Base-by-base conservation (phyloP, 495 filamentous ascomycete genomes). In the Podospora australis region DNA sequence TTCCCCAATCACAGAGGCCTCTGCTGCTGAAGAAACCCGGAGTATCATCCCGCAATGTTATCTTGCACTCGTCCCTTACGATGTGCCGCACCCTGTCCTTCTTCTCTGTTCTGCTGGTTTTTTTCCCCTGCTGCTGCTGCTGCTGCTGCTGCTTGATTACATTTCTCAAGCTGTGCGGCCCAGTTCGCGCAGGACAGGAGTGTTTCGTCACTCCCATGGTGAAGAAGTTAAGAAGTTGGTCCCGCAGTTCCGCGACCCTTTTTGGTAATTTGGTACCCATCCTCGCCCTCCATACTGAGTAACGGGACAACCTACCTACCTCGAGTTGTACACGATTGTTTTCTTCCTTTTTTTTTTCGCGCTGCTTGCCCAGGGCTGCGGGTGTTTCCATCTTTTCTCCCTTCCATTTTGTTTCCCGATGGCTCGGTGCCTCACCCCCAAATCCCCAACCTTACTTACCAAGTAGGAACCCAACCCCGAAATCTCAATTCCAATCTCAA, bases 281-380 rank as follows among this genome's bases (percentile, higher is more conserved):
- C 14, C 32, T 39, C 39, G 8, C 17, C 68, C 11, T 69, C 70
- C 25, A 74, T 72, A 45, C 30, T 28, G 29, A 42, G 25, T 55
- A 72, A n/a, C n/a, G n/a, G n/a, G n/a, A n/a, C n/a, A n/a, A n/a
- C 71, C 2, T 59, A 48, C 42, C 68, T 70, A 0, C 46, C 57
- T 45, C 48, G 43, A 4, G 54, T 63, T 39, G 48, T 59, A 34
- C 38, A 48, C 25, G 50, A 20, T 39, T 54, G 25, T 22, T 47
- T 22, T 55, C 43, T 22, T 39, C 36, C 13, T 39, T 8, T 50
- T 36, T 28, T 26, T 40, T 46, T 43, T 44, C 13, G 17, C 39
- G n/a, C n/a, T n/a, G n/a, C n/a, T n/a, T n/a, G n/a, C n/a, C n/a
- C n/a, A n/a, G n/a, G n/a, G n/a, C n/a, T n/a, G n/a, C n/a, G n/a